These are phyloP conservation scores for Backusella morwellensis DNA, from an alignment of 192 early-diverging fungal genomes.

Conservation along the genomic window DNA sequence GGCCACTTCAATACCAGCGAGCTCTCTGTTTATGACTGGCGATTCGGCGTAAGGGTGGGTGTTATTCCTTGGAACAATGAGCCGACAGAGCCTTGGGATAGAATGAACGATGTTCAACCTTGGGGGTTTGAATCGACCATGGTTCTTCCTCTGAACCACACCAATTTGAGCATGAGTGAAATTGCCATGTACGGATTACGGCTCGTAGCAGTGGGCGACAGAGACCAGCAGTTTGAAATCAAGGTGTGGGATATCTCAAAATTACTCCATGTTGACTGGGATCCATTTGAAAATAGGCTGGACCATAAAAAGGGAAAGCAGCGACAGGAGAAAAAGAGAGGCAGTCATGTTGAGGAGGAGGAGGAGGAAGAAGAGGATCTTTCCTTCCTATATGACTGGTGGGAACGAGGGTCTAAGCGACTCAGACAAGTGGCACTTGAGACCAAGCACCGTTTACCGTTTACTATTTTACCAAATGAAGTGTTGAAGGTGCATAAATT, in stretches of 20 bases:
- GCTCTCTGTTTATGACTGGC: slow-evolving; percentile 36
- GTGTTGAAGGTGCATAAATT: not conserved
- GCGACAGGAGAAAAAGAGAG: too few species aligned
- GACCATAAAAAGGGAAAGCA: not conserved
- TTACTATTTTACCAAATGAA: not conserved
- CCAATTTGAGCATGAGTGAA: slow-evolving; percentile 1
- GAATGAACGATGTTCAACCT: slow-evolving; percentile 7
- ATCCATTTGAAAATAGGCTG: slow-evolving; percentile 7
- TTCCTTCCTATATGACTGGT: slow-evolving; percentile 11
- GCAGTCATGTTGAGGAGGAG: not conserved
- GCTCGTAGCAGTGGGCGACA: slow-evolving; percentile 26
- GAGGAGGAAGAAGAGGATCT: not conserved
- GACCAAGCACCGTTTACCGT: not conserved
- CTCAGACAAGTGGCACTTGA: not conserved
- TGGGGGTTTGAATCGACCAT: slow-evolving; percentile 31
- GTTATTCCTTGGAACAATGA: slow-evolving; percentile 21
- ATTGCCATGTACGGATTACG: slow-evolving; percentile 12
- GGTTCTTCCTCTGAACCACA: slow-evolving; percentile 6
- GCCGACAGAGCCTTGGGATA: not conserved
- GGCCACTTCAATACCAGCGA: slow-evolving; percentile 26
- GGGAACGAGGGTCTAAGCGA: slow-evolving; percentile 10
- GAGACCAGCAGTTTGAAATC: slow-evolving; percentile 21
- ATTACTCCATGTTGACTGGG: slow-evolving; percentile 15
- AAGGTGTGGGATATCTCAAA: slow-evolving; percentile 32
- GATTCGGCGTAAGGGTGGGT: slow-evolving; percentile 29